Percentiles rank a stretch among this genome's conserved stretches.
Evolutionary conservation across 2,329 filamentous ascomycete genomes (phyloP).

Genomic region (Cladophialophora chaetospira): DNA sequence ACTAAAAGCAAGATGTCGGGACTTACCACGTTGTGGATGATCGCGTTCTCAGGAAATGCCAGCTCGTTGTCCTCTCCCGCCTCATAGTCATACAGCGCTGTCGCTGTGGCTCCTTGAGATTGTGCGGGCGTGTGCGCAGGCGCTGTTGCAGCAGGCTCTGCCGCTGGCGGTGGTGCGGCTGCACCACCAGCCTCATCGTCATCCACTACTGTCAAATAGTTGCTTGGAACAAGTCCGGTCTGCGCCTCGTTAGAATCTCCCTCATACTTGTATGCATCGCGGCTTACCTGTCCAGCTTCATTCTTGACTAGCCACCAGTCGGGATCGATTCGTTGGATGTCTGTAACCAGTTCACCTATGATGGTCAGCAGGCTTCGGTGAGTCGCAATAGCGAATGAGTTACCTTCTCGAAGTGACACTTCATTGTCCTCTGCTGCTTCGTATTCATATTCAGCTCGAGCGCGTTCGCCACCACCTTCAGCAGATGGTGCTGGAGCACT

Average conservation of each 20-base stretch:
- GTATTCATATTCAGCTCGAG: conserved; percentile 89
- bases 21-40: conserved; percentile 74
- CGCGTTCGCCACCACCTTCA: conserved; percentile 62
- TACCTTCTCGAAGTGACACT: conserved; percentile 81
- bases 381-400: neutral
- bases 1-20: neutral
- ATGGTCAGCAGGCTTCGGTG: neutral
- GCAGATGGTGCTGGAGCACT: conserved; percentile 46
- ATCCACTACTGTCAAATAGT: conserved; percentile 86
- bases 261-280: neutral
- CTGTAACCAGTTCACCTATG: conserved; percentile 69
- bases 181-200: conserved; percentile 39
- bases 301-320: conserved; percentile 99
- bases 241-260: conserved; percentile 12
- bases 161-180: conserved; percentile 40
- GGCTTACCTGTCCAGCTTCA: conserved; percentile 67
- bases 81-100: conserved; percentile 92
- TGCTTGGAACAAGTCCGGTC: conserved; percentile 85
- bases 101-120: conserved; percentile 65
- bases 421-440: conserved; percentile 98
- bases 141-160: conserved; percentile 41
- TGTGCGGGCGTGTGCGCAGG: conserved; percentile 35
- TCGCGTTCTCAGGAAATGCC: conserved; percentile 87
- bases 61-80: conserved; percentile 88
- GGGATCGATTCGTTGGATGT: conserved; percentile 96